Evolutionary conservation across 306 rosid species (phyloP).

Genomic region (Ceratonia siliqua): DNA sequence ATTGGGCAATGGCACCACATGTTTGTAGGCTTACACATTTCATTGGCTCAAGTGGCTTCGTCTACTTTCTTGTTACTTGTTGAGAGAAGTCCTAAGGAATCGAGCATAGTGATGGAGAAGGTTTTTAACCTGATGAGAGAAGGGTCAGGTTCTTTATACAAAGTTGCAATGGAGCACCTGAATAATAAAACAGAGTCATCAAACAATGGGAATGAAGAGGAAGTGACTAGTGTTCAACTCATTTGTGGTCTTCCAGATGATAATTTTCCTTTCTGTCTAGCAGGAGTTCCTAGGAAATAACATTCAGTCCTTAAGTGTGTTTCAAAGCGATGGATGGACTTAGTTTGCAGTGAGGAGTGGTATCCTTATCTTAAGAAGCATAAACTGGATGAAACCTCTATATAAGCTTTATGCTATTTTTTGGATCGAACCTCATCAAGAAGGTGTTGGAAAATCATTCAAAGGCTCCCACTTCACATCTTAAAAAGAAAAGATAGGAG

Average conservation of each 20-base stretch:
- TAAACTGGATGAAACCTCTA: constrained; percentile 80
- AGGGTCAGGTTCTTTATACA: constrained; percentile 29
- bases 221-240: constrained; percentile 43
- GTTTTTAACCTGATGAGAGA: constrained; percentile 84
- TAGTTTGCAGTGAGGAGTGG: constrained; percentile 78
- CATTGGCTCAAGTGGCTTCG: constrained; percentile 76
- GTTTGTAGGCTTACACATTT: constrained; percentile 66
- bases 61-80: constrained; percentile 85
- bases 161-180: constrained; percentile 44
- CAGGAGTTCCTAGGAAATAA: constrained; percentile 81
- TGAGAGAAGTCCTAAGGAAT: constrained; percentile 69
- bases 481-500: constrained; percentile 81
- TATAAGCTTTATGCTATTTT: constrained; percentile 86
- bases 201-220: constrained; percentile 39
- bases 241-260: constrained; percentile 83
- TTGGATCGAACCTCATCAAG: constrained; percentile 71
- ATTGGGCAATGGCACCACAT: constrained; percentile 83
- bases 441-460: constrained; percentile 73
- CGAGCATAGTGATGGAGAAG: constrained; percentile 73
- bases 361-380: constrained; percentile 61
- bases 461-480: constrained; percentile 54
- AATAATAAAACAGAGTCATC: constrained; percentile 35
- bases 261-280: constrained; percentile 74
- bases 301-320: constrained; percentile 69
- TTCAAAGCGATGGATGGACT: constrained; percentile 76